Evolutionary conservation across 352 stramenopile species (phyloP), one percentile per base, ranked within the genome.

Genomic region (Thalassiosira hispida): DNA sequence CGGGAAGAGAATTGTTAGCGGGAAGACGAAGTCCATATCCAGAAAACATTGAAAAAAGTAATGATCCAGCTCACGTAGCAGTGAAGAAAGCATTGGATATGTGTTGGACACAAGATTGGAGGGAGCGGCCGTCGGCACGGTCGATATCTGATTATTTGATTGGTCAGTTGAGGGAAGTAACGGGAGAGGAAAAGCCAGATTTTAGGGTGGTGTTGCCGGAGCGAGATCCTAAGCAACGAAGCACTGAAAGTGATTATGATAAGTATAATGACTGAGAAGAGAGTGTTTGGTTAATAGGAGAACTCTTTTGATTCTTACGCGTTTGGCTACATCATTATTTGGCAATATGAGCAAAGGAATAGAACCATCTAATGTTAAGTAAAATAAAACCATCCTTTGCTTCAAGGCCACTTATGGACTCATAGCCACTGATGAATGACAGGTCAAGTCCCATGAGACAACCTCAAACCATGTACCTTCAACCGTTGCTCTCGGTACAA

Each of bases 81-180:
- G 67, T 83, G 11, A 79, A 76, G 52, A 76, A 53, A 7, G 79
- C 79, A 9, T 65, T 86, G 33, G 63, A 86, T 51, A 83, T 83
- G 73, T 83, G 66, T 25, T 86, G 79, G 73, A 73, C 47, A 22
- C 56, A 86, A 18, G 47, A 83, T 60, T 83, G 73, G 74, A 49
- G 23, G 9, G 33, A 81, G 27, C 51, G 79, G 12, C 79, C 79
- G 11, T 73, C 69, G 31, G 65, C 78, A 52, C 27, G 59, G 25
- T 56, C 18, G 29, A 70, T 85, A 42, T 60, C 78, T 22, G 61
- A 82, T 57, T 85, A 67, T 59, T 62, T 85, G 72, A 52, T 84
- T 47, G 51, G 25, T 44, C 53, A 66, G 35, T 49, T 84, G 14
- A 31, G 29, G 25, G 31, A 71, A 16, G 73, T 84, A 55, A 84